Evolutionary conservation across 345 rosid species (phyloP).

Genomic region (Euphorbia tirucalli): DNA sequence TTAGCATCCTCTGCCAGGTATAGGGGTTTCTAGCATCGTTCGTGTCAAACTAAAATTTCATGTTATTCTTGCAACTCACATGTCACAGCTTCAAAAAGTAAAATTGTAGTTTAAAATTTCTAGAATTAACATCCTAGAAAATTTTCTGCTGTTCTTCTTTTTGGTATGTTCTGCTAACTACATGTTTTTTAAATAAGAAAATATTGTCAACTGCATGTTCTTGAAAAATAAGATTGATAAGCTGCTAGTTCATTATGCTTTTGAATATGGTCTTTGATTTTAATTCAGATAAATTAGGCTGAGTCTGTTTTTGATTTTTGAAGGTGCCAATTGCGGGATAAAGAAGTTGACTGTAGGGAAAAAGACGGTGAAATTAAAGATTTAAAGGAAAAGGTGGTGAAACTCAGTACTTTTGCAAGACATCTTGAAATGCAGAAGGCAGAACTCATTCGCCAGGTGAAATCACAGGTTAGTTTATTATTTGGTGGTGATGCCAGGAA

Average conservation of each 20-base stretch:
- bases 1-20: conserved; percentile 88
- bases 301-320: conserved; percentile 12
- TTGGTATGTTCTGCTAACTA: neutral
- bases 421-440: conserved; percentile 63
- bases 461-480: conserved; percentile 49
- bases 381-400: conserved; percentile 67
- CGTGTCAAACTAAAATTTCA: neutral
- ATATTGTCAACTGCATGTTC: no score
- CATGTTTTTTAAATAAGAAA: no score
- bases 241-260: neutral
- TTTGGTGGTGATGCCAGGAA: neutral
- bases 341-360: conserved; percentile 78
- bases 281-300: neutral
- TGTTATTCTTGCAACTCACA: no score
- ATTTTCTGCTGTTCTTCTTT: neutral
- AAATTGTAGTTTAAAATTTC: neutral
- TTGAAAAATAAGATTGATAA: neutral
- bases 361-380: conserved; percentile 63
- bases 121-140: neutral
- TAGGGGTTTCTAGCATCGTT: neutral
- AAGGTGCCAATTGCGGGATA: conserved; percentile 81
- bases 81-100: neutral
- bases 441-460: conserved; percentile 65
- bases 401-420: conserved; percentile 51
- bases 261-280: neutral